Conservation (phyloP, 768 basidiomycete species). For the Hebeloma cylindrosporum region DNA sequence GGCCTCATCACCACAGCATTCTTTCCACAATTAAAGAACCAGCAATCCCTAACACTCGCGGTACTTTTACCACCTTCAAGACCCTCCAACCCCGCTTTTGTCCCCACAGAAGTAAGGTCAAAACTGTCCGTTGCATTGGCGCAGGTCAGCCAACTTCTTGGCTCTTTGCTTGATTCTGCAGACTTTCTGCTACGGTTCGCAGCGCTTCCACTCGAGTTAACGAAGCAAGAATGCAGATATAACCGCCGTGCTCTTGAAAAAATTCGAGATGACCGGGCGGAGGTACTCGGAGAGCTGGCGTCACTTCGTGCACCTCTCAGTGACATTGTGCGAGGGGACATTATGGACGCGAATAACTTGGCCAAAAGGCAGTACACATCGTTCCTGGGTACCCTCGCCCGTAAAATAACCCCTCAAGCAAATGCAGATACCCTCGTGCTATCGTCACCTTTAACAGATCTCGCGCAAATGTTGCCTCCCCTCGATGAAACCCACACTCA, state of each 20-base stretch:
- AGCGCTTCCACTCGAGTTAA: slow-evolving; percentile 58
- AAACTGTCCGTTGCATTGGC: neutral
- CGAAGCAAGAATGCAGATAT: slow-evolving; percentile 64
- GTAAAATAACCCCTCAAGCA: slow-evolving; percentile 14
- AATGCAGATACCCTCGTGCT: slow-evolving; percentile 6
- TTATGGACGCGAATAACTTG: slow-evolving; percentile 19
- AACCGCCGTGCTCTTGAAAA: slow-evolving; percentile 60
- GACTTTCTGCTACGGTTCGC: slow-evolving; percentile 26
- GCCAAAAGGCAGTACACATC: slow-evolving; percentile 12
- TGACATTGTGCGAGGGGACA: slow-evolving; percentile 16
- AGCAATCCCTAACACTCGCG: slow-evolving; percentile 19
- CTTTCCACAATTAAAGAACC: slow-evolving; percentile 59
- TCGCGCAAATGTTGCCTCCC: slow-evolving; percentile 17
- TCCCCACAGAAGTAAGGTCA: neutral
- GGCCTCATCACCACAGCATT: slow-evolving; percentile 54
- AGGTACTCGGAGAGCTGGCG: slow-evolving; percentile 63
- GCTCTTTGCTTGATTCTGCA: slow-evolving; percentile 10
- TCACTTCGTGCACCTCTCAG: slow-evolving; percentile 47
- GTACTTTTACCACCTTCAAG: slow-evolving; percentile 17
- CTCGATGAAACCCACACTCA: slow-evolving; percentile 10
- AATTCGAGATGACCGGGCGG: slow-evolving; percentile 67
- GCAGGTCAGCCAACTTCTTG: neutral
- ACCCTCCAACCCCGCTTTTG: slow-evolving; percentile 5
- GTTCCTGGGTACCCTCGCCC: slow-evolving; percentile 19
- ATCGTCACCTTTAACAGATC: slow-evolving; percentile 13